phyloP scores from a whole-genome alignment of 257 asterid species.

The Nicotiana paniculata region DNA sequence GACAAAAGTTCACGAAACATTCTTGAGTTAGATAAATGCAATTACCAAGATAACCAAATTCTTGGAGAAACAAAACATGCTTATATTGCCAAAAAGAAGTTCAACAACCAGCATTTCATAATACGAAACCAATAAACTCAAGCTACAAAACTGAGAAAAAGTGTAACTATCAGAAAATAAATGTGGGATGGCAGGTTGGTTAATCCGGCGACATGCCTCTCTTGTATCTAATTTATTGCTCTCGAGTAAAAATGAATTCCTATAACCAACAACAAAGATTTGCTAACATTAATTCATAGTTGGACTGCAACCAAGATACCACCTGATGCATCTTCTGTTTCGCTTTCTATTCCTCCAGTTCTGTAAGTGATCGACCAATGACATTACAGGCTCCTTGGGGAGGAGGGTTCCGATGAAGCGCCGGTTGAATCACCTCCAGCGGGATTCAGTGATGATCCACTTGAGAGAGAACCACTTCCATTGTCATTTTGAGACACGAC shows the following conservation, averaged over 20 bases:
- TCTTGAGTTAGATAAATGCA: neutral
- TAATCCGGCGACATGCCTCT: neutral
- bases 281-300: neutral
- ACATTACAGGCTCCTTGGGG: constrained; percentile 44
- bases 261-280: constrained; percentile 4
- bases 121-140: neutral
- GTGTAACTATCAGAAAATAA: neutral
- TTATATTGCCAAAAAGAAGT: neutral
- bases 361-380: neutral
- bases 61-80: neutral
- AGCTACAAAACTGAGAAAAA: neutral
- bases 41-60: neutral
- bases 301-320: neutral
- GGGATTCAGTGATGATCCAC: constrained; percentile 18
- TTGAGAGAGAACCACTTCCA: constrained; percentile 30
- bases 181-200: neutral
- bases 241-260: neutral
- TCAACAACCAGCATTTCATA: neutral
- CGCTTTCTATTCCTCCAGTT: neutral
- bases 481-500: constrained; percentile 35
- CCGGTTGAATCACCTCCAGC: constrained; percentile 36
- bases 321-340: neutral
- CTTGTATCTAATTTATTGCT: constrained; percentile 2
- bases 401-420: constrained; percentile 44
- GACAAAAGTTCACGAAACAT: neutral